phyloP scores from a whole-genome alignment of 2,329 filamentous ascomycete genomes.

The Curvularia sp. region DNA sequence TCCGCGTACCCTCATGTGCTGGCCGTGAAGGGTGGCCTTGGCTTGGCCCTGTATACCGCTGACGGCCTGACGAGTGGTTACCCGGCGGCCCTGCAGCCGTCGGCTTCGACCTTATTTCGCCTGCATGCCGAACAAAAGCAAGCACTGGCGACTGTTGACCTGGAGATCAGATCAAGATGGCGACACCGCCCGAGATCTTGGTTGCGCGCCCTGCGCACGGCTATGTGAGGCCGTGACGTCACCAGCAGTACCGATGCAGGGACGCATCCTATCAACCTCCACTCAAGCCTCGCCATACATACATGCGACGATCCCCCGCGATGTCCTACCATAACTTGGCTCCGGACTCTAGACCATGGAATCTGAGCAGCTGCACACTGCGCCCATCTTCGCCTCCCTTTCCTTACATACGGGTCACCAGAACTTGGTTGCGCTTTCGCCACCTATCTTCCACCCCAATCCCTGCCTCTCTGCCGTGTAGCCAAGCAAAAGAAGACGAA shows the following conservation, averaged over 20 bases:
- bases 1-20: background rate
- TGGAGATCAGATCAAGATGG: background rate
- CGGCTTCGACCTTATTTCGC: background rate
- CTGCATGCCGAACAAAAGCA: background rate
- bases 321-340: background rate
- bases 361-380: background rate
- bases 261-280: conserved; percentile 13
- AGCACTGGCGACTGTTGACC: conserved; percentile 9
- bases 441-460: conserved; percentile 8
- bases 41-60: background rate
- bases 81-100: conserved; percentile 12
- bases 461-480: conserved; percentile 16
- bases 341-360: background rate
- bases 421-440: conserved; percentile 7
- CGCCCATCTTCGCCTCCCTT: background rate
- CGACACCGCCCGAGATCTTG: conserved; percentile 15
- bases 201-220: conserved; percentile 7
- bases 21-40: background rate
- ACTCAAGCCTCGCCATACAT: background rate
- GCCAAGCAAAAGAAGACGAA: conserved; percentile 16
- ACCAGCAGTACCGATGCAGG: conserved; percentile 22
- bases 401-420: background rate
- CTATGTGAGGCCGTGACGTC: conserved; percentile 24
- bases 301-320: background rate
- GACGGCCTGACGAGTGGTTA: conserved; percentile 5